Evolutionary conservation across 129 eudicot species (phyloP), one percentile per base, ranked within the genome.

Genomic region (Tagetes erecta): DNA sequence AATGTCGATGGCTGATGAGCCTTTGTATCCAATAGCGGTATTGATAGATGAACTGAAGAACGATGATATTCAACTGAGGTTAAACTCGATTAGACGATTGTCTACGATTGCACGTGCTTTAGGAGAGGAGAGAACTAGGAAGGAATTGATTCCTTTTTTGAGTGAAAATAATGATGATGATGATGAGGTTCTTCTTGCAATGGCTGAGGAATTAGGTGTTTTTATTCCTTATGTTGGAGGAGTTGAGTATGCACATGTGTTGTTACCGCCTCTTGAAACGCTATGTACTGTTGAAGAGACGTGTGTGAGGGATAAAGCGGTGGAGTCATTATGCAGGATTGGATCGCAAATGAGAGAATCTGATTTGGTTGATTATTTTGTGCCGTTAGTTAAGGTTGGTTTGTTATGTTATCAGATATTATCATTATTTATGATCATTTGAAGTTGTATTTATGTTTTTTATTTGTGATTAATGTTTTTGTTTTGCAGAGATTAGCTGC

Each of bases 191-290:
- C 91, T 94, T 78, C 99, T 94, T 69, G 97, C 99, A 3, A 94
- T 94, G 99, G 96, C 97, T 0, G 97, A 94, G 71, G 99, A 94
- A 65, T 84, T 94, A 81, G 99, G 99, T 8, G 97, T 88, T 0
- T 94, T 94, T 70, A 94, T 94, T 12, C 99, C 99, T 14, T 94
- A 94, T 67, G 97, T 94, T 80, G 99, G 99, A 55, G 99, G 97
- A 14, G 88, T 90, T 60, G 99, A 95, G 70, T 83, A 88, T 83
- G 99, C 97, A 9, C 87, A 91, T 72, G 97, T 91, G 67, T 83
- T 95, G 84, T 89, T 95, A 36, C 97, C 99, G 0, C 97, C 96
- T 76, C 71, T 95, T 66, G 99, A 91, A 83, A 91, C 96, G 58
- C 87, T 91, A 66, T 95, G 97, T 84, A 95, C 94, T 5, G 99